Conservation (phyloP, 2,329 filamentous ascomycete genomes). For the Diaporthe ampelina region DNA sequence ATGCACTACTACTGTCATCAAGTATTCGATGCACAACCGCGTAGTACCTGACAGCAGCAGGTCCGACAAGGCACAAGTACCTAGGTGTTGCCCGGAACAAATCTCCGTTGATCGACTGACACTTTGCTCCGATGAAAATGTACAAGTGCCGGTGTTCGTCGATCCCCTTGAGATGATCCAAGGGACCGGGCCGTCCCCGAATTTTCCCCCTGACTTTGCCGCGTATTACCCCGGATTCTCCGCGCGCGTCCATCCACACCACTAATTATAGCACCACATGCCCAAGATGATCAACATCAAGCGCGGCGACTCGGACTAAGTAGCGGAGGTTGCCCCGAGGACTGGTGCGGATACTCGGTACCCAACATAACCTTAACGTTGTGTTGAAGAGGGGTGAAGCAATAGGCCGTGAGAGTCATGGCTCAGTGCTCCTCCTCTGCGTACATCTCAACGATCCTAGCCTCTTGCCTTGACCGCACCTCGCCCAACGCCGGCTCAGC, state of each 20-base stretch:
- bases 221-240: neutral
- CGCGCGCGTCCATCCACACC: neutral
- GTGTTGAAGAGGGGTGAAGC: slow-evolving; percentile 56
- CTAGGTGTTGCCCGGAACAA: neutral
- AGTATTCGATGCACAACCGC: neutral
- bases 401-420: no score
- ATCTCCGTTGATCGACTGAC: neutral
- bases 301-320: neutral
- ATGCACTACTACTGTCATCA: no score
- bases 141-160: neutral
- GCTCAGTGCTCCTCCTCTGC: no score
- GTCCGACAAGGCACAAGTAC: no score
- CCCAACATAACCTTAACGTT: neutral
- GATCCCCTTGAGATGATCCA: neutral
- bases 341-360: neutral
- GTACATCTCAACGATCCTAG: no score
- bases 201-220: neutral
- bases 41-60: neutral
- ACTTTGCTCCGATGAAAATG: neutral
- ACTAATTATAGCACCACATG: neutral
- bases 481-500: no score
- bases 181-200: neutral
- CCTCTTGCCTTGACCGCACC: no score
- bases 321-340: neutral
- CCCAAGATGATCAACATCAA: neutral